Evolutionary conservation across 257 asterid genomes (phyloP).

Genomic region (Handroanthus guayacan): DNA sequence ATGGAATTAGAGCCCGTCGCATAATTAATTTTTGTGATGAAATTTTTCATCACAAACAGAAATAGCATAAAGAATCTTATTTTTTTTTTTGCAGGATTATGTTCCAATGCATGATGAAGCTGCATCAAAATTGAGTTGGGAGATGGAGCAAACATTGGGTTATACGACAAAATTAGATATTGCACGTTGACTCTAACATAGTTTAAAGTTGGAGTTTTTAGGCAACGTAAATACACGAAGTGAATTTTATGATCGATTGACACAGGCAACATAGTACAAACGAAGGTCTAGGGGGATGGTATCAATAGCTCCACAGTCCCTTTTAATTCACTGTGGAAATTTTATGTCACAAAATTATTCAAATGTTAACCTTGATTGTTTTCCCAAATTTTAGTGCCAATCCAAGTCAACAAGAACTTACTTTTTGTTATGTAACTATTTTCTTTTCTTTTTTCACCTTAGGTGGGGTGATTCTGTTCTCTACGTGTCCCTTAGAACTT

Average conservation of each 20-base stretch:
- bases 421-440: background rate
- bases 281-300: constrained; percentile 1
- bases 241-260: background rate
- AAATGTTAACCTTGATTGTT: constrained; percentile 19
- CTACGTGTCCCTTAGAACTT: no score
- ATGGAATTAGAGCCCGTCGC: no score
- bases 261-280: background rate
- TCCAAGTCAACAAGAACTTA: background rate
- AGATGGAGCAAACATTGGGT: constrained; percentile 72
- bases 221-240: constrained; percentile 24
- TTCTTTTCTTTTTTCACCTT: no score
- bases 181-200: constrained; percentile 50
- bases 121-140: constrained; percentile 71
- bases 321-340: constrained; percentile 16
- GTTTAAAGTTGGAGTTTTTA: background rate
- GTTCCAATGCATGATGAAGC: constrained; percentile 56
- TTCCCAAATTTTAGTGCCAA: constrained; percentile 26
- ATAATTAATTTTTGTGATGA: no score
- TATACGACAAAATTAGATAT: constrained; percentile 60
- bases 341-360: background rate
- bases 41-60: no score
- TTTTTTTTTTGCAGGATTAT: constrained; percentile 51
- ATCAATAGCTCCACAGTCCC: constrained; percentile 5
- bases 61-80: background rate
- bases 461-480: no score